Base-by-base conservation (phyloP, 345 rosid genomes). In the Brassica juncea region DNA sequence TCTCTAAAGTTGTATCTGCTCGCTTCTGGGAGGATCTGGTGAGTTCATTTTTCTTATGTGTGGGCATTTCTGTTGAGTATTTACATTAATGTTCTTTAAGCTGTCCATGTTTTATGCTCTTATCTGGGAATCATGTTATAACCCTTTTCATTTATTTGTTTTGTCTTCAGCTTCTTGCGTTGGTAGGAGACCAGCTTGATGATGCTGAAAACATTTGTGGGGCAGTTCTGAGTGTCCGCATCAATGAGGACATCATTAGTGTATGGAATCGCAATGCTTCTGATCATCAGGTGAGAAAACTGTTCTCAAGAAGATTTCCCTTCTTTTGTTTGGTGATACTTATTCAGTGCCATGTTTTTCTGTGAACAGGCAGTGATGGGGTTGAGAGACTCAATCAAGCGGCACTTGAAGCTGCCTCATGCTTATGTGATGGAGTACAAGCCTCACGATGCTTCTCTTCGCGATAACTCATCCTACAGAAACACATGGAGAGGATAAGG, bases 11-110 rank as follows among this genome's bases (percentile, higher is more conserved):
- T 79, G 98, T 96, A 68, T 92, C 98, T 1, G 94, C 97, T 55
- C 98, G 95, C 81, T 96, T 92, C 79, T 96, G 99, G 98, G 98
- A 93, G 86, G 99, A 93, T 84, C 77, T 93, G 94, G 99, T 93
- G 82, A 89, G 94, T 68, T 72, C 35, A 4, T 73, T 4, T 76
- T 68, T 49, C 47, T 58, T 47, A 15, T 44, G 54, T 47, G 9
- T 66, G 58, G 28, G 3, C 12, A 25, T 31, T 15, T 72, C 52
- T 67, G 7, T 32, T 12, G 68, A 57, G 73, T 67, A 9, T 34
- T 70, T 68, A 70, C 25, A 71, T 6, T 2, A 12, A 15, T 66
- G 47, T 42, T 71, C 5, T 27, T 19, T 8, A 49, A 47, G 16
- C 4, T 55, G 7, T 75, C 71, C 25, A 15, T 62, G 49, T 47